Base-by-base conservation (phyloP, 371 early-diverging fungal genomes). In the Parasitella parasitica region DNA sequence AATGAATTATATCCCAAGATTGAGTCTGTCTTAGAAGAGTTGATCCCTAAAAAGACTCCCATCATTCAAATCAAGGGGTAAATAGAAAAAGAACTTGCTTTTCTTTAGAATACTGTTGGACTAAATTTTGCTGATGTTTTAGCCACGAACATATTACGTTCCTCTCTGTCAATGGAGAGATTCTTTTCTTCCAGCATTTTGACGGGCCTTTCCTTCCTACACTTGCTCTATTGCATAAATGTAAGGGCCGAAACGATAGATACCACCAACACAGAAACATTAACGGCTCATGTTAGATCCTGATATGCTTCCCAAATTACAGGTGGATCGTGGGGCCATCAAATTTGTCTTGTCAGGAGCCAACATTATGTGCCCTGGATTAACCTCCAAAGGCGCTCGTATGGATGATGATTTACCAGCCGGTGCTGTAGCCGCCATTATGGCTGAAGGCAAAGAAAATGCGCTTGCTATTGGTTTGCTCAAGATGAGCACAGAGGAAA, bases 341-440 rank as follows among this genome's bases (percentile, higher is more conserved):
- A 98, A 97, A 82, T 97, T 96, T 76, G 91, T 98, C 9, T 86
- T 98, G 46, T 89, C 92, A 4, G 97, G 97, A 4, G 98, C 98
- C 51, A 92, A 96, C 70, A 96, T 98, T 67, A 98, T 98, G 99
- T 97, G 98, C 67, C 98, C 97, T 11, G 98, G 99, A 34, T 79
- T 97, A 71, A 97, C 98, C 22, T 94, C 94, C 15, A 87, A 89
- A 32, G 98, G 97, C 4, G 98, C 94, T 6, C 74, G 86, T 53
- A 85, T 98, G 84, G 90, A 92, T 37, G 83, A 75, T 26, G 84
- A 85, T 49, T 75, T 96, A 28, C 91, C 92, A 7, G 86, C 74
- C 34, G 90, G 82, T 11, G 64, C 90, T 0, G 79, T 92, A n/a
- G 99, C 97, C 2, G 94, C 96, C 2, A 90, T 98, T 36, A 88